phyloP scores from a whole-genome alignment of 2,329 filamentous ascomycete genomes.

The Penicillium rolfsii region DNA sequence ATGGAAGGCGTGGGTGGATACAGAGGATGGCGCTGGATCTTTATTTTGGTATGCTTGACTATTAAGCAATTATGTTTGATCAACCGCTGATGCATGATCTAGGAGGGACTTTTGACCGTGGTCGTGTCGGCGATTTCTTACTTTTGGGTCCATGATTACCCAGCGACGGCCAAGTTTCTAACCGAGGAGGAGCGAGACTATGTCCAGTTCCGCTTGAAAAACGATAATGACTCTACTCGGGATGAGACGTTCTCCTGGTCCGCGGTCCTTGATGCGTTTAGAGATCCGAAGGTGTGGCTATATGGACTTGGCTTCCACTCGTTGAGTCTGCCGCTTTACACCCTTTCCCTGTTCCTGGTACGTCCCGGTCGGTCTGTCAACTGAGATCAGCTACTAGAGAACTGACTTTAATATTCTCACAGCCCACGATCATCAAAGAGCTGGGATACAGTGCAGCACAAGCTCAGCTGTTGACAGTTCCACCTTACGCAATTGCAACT shows the following conservation, averaged over 20 bases:
- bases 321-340: slow-evolving; percentile 44
- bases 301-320: slow-evolving; percentile 27
- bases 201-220: slow-evolving; percentile 65
- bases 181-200: slow-evolving; percentile 58
- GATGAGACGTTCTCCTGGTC: slow-evolving; percentile 70
- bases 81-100: background rate
- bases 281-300: slow-evolving; percentile 50
- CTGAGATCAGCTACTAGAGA: background rate
- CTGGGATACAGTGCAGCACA: slow-evolving; percentile 47
- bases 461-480: slow-evolving; percentile 62
- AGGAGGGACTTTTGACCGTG: slow-evolving; percentile 72
- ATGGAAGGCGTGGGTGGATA: slow-evolving; percentile 54
- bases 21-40: slow-evolving; percentile 66
- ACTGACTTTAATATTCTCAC: background rate
- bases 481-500: slow-evolving; percentile 67
- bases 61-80: background rate
- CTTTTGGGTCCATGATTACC: slow-evolving; percentile 50
- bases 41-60: slow-evolving; percentile 55
- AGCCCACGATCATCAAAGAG: slow-evolving; percentile 49
- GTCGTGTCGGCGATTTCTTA: slow-evolving; percentile 50
- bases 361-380: background rate
- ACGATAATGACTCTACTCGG: slow-evolving; percentile 70
- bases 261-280: slow-evolving; percentile 65
- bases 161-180: slow-evolving; percentile 47
- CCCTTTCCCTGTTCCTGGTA: slow-evolving; percentile 44